Conservation (phyloP, 352 stramenopile genomes). For the Phytopythium oedochilum region DNA sequence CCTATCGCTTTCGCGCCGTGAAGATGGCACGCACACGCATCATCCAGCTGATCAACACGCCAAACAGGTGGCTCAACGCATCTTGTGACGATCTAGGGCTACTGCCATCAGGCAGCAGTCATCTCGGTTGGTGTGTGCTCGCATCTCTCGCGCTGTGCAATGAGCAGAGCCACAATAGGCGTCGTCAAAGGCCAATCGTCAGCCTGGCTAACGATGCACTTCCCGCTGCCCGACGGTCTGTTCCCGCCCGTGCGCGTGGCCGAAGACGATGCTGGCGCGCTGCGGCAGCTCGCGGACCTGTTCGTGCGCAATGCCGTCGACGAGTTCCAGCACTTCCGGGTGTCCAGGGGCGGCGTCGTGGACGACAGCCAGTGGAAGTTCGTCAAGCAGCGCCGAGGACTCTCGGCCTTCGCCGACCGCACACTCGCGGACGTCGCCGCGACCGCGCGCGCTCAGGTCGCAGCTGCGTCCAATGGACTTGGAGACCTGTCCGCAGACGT, state of each 20-base stretch:
- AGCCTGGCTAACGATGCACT: too few relatives aligned
- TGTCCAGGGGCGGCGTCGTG: not conserved
- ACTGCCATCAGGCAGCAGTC: too few relatives aligned
- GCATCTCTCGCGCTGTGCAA: too few relatives aligned
- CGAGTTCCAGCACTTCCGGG: constrained; percentile 1
- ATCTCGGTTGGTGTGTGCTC: too few relatives aligned
- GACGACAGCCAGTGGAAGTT: constrained; percentile 1
- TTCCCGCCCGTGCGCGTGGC: constrained; percentile 1
- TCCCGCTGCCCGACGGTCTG: constrained; percentile 2
- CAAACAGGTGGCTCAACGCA: too few relatives aligned
- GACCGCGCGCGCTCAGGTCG: not conserved
- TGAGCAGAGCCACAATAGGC: too few relatives aligned
- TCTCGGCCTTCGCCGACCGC: not conserved
- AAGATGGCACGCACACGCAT: too few relatives aligned
- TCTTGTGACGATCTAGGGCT: too few relatives aligned
- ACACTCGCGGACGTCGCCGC: not conserved
- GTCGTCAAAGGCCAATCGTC: too few relatives aligned
- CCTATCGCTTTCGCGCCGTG: too few relatives aligned
- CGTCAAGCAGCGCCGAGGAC: not conserved
- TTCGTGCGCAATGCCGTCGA: constrained; percentile 1
- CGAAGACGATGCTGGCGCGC: not conserved
- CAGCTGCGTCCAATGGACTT: not conserved
- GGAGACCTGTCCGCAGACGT: not conserved
- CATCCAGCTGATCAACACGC: too few relatives aligned
- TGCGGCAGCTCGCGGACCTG: not conserved